Evolutionary conservation across 2,329 filamentous ascomycete species (phyloP), one percentile per base, ranked within the genome.

Genomic region (Trichoderma sp.): DNA sequence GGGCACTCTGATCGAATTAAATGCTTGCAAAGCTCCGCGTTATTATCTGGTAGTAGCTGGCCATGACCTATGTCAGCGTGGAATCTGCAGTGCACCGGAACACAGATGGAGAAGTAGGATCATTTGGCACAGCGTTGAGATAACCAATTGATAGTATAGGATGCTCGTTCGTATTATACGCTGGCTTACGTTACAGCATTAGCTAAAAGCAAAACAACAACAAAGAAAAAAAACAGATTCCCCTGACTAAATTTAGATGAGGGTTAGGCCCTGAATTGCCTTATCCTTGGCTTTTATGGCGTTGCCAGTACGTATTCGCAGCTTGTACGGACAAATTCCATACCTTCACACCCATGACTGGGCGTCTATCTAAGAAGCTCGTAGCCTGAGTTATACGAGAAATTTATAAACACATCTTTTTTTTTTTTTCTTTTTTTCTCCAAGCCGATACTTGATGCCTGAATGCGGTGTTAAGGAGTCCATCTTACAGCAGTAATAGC

Each of bases 401-500:
- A 6, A 55, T 32, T 10, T 28, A 5, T 10, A 2, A n/a, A 43
- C 6, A 6, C 3, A 5, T 16, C 34, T n/a, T 30, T 43, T 1
- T 28, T 2, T 1, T 18, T 26, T 28, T 13, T 37, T 10, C 16
- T 1, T 18, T 26, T 28, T 13, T 37, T 10, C 16, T 11, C 11
- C 32, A 5, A 28, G 21, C 39, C 21, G 37, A 59, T 37, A 52
- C 51, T 56, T 34, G 14, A 37, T 32, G 37, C 24, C 32, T 32
- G 11, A 26, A 59, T 28, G 54, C 30, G 14, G 54, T 59, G 39
- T 24, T 28, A 51, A 32, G 30, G 64, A 30, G 54, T n/a, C 13
- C 52, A 26, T 49, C 39, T 6, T 43, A 66, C 54, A 30, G 21
- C 63, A 26, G 58, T 28, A 66, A 58, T 59, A 66, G 54, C 54